A percentile compares a stretch with the other conserved stretches of the same genome.
Conservation (phyloP, 1,284 basidiomycete species). For the Ustilago xerochloae region DNA sequence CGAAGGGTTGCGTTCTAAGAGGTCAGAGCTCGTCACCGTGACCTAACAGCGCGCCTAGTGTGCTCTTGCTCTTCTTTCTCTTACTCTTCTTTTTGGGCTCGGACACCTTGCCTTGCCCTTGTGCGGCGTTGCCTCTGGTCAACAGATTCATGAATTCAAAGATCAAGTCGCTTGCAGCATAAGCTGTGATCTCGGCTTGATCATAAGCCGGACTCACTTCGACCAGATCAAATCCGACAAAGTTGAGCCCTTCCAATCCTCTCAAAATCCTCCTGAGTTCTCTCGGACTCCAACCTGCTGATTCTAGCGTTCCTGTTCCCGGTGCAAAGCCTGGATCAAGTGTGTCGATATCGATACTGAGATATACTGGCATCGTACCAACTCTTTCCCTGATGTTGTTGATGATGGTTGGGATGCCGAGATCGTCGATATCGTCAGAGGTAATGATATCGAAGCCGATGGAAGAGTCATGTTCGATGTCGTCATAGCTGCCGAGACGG, state of each 20-base stretch:
- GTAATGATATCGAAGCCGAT: slow-evolving; percentile 57
- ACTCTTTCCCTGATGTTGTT: slow-evolving; percentile 41
- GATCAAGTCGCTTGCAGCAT: slow-evolving; percentile 55
- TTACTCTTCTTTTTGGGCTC: slow-evolving; percentile 26
- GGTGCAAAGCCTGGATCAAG: slow-evolving; percentile 57
- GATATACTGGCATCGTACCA: slow-evolving; percentile 52
- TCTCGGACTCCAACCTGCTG: slow-evolving; percentile 52
- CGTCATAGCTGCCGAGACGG: slow-evolving; percentile 55
- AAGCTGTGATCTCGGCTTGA: slow-evolving; percentile 54
- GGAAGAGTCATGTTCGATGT: slow-evolving; percentile 42
- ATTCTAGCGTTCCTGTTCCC: slow-evolving; percentile 55
- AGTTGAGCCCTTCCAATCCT: slow-evolving; percentile 49
- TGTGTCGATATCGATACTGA: slow-evolving; percentile 59
- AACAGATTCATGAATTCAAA: slow-evolving; percentile 54
- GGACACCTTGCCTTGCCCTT: slow-evolving; percentile 15
- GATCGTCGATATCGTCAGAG: slow-evolving; percentile 54
- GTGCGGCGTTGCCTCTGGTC: slow-evolving; percentile 18
- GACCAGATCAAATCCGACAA: slow-evolving; percentile 60
- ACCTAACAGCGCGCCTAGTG: slow-evolving; percentile 13
- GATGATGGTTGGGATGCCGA: slow-evolving; percentile 47
- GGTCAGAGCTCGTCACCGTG: slow-evolving; percentile 25
- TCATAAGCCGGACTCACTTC: slow-evolving; percentile 58
- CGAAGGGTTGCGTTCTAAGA: too few relatives aligned
- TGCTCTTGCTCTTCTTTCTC: slow-evolving; percentile 14
- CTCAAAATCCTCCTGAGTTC: slow-evolving; percentile 52